These are phyloP conservation scores for Leishmania guyanensis DNA, from an alignment of 208 protist species.

Conservation along the genomic window DNA sequence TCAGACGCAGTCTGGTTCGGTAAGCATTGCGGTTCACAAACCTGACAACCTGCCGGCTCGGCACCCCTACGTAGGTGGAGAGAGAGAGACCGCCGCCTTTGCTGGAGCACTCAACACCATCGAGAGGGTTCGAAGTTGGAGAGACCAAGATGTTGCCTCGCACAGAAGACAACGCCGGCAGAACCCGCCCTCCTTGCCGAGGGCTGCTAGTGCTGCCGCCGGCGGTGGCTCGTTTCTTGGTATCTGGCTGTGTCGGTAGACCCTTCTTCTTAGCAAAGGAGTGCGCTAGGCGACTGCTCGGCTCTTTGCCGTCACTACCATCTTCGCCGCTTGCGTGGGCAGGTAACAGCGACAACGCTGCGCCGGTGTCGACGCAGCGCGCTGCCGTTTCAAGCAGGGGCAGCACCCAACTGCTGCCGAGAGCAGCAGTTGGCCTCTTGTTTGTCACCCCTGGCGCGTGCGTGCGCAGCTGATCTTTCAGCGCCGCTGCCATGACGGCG, in stretches of 20 bases:
- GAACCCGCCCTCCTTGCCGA: neutral
- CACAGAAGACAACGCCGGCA: neutral
- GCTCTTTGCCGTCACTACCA: neutral
- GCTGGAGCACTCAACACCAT: constrained; percentile 61
- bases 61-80: constrained; percentile 34
- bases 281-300: neutral
- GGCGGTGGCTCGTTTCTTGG: neutral
- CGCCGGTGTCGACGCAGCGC: neutral
- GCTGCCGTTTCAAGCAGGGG: constrained; percentile 11
- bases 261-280: neutral
- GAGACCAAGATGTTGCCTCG: neutral
- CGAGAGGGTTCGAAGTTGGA: constrained; percentile 8
- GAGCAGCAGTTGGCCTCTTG: constrained; percentile 4
- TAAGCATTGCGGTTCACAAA: constrained; percentile 77
- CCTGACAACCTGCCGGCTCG: constrained; percentile 40
- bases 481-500: neutral
- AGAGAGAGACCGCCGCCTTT: constrained; percentile 41
- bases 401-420: constrained; percentile 9
- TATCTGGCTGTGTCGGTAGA: neutral
- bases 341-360: neutral
- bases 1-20: constrained; percentile 61
- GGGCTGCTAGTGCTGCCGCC: neutral
- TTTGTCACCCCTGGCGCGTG: constrained; percentile 24
- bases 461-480: constrained; percentile 26
- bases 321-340: neutral